These are phyloP conservation scores for Bryoglossum gracile DNA, from an alignment of 495 filamentous ascomycete genomes.

Conservation along the genomic window DNA sequence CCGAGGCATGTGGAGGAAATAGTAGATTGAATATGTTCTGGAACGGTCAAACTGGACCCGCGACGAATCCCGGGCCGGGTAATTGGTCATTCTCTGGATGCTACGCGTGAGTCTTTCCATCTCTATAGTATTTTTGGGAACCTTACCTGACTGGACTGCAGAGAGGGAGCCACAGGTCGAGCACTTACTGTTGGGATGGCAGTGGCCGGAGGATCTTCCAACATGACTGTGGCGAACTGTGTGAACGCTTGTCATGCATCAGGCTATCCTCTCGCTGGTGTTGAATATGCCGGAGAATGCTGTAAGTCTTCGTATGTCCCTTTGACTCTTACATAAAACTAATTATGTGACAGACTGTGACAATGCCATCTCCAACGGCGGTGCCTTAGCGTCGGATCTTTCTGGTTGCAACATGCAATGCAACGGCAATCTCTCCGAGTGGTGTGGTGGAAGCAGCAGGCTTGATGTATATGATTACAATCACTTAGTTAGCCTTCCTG, in stretches of 20 bases:
- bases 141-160: not conserved
- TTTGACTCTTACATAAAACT: too few species aligned
- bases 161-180: slow-evolving; percentile 14
- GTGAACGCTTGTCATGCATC: slow-evolving; percentile 34
- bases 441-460: slow-evolving; percentile 47
- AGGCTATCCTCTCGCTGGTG: slow-evolving; percentile 43
- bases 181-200: slow-evolving; percentile 7
- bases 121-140: not conserved
- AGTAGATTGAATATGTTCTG: slow-evolving; percentile 29
- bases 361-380: slow-evolving; percentile 23
- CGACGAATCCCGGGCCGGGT: slow-evolving; percentile 7
- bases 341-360: slow-evolving; percentile 40
- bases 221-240: slow-evolving; percentile 33
- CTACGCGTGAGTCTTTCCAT: slow-evolving; percentile 31
- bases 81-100: slow-evolving; percentile 13
- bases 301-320: too few species aligned
- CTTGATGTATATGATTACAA: slow-evolving; percentile 45
- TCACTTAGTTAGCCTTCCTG: slow-evolving; percentile 16
- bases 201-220: slow-evolving; percentile 10
- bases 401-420: slow-evolving; percentile 48
- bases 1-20: slow-evolving; percentile 22
- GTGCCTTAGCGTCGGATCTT: slow-evolving; percentile 9
- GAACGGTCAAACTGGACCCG: slow-evolving; percentile 8
- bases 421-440: slow-evolving; percentile 45
- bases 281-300: slow-evolving; percentile 39